phyloP scores from a whole-genome alignment of 2,329 filamentous ascomycete genomes.

The Cytospora piceicola region DNA sequence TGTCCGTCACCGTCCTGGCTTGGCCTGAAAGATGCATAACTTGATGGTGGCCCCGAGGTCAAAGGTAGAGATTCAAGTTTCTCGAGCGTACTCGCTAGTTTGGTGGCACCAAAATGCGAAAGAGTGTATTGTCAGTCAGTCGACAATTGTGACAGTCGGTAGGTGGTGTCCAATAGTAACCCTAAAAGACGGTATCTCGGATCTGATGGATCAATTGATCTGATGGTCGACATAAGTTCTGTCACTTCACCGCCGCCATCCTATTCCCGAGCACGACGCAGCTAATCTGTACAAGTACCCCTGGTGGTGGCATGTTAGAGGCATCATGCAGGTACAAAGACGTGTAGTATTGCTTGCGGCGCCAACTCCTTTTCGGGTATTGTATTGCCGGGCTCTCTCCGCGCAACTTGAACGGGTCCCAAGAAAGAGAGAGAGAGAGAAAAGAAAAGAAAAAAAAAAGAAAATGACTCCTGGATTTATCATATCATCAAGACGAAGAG shows the following conservation, averaged over 20 bases:
- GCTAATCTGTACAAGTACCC: neutral
- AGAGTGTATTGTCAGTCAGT: neutral
- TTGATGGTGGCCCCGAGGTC: neutral
- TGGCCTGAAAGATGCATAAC: conserved; percentile 2
- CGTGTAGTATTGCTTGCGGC: conserved; percentile 1
- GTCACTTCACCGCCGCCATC: neutral
- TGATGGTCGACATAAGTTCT: neutral
- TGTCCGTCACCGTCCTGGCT: conserved; percentile 1
- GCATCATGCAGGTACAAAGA: conserved; percentile 9
- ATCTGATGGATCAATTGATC: conserved; percentile 5
- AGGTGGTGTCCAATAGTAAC: neutral
- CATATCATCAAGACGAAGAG: no score
- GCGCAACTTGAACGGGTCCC: no score
- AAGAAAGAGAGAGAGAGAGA: no score
- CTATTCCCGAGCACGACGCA: neutral
- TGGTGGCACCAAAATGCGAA: no score
- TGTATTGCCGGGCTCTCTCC: no score
- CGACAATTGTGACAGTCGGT: neutral
- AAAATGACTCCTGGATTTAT: neutral
- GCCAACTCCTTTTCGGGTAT: neutral
- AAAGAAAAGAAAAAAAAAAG: no score
- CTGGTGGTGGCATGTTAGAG: neutral
- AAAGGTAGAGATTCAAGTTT: neutral
- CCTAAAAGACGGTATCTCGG: neutral
- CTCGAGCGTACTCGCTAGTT: neutral